These are phyloP conservation scores for Podaxis carcinomalis DNA, from an alignment of 768 basidiomycete genomes.

Conservation along the genomic window DNA sequence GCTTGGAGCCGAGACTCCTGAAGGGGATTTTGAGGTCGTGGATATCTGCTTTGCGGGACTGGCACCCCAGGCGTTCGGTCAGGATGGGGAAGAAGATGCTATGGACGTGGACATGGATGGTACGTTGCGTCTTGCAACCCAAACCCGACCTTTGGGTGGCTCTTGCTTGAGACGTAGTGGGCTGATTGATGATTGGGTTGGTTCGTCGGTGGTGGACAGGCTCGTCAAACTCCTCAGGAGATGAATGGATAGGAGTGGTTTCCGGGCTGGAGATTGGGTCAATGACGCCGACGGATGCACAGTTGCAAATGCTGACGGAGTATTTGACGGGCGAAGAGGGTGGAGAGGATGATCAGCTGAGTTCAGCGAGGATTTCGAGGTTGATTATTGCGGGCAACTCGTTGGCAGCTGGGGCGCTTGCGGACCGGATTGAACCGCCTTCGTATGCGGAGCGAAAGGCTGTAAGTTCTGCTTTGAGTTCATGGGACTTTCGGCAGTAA, in stretches of 20 bases:
- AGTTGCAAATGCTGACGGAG: constrained; percentile 84
- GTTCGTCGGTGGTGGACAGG: constrained; percentile 4
- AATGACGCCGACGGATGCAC: constrained; percentile 56
- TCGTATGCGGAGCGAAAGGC: constrained; percentile 47
- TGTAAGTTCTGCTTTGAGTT: constrained; percentile 33
- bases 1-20: constrained; percentile 84
- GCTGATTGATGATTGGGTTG: not conserved
- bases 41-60: constrained; percentile 85
- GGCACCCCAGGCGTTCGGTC: constrained; percentile 53
- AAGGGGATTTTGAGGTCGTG: constrained; percentile 91
- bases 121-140: constrained; percentile 24
- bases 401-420: constrained; percentile 45
- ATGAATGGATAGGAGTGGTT: constrained; percentile 80
- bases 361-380: constrained; percentile 72
- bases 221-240: constrained; percentile 23
- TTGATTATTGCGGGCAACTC: constrained; percentile 92
- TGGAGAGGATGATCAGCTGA: constrained; percentile 57
- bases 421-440: constrained; percentile 26
- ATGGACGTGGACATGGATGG: constrained; percentile 79
- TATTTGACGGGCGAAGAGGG: constrained; percentile 84
- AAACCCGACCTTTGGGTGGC: not conserved
- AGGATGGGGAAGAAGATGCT: constrained; percentile 27
- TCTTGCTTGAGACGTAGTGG: constrained; percentile 3
- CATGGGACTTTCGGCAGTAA: not conserved
- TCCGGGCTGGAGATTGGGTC: constrained; percentile 85